A percentile compares a stretch with the other conserved stretches of the same genome.
Evolutionary conservation across 495 filamentous ascomycete genomes (phyloP).

Genomic region (Penicillium canariense): DNA sequence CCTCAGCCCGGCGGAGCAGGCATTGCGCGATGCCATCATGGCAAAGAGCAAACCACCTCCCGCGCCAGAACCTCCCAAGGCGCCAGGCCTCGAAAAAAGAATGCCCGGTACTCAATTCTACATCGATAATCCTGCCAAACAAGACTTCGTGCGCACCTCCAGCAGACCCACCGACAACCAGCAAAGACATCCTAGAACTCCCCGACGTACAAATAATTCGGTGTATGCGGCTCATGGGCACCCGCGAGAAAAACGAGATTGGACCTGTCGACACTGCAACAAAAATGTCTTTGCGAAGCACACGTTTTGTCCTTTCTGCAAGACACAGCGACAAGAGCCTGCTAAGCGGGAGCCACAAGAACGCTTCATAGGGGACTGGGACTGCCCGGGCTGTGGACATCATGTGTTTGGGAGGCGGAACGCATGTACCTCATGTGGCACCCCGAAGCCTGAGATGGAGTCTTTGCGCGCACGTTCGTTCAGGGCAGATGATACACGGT

Average conservation of each 20-base stretch:
- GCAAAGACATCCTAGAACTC: background rate
- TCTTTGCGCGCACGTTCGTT: background rate
- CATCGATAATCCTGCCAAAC: background rate
- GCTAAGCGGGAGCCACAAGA: background rate
- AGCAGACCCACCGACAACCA: background rate
- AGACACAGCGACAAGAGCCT: slow-evolving; percentile 24
- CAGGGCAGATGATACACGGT: slow-evolving; percentile 5
- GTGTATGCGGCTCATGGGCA: background rate
- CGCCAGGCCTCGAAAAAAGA: background rate
- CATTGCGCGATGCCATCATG: slow-evolving; percentile 33
- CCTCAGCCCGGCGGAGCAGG: slow-evolving; percentile 37
- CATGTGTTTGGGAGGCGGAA: background rate
- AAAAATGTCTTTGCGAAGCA: slow-evolving; percentile 24
- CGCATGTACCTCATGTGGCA: slow-evolving; percentile 3
- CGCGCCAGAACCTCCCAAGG: slow-evolving; percentile 1
- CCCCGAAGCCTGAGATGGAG: background rate
- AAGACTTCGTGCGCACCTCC: background rate
- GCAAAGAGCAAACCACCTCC: slow-evolving; percentile 13
- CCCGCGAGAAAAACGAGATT: slow-evolving; percentile 20
- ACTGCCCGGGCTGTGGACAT: slow-evolving; percentile 6
- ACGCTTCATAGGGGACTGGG: slow-evolving; percentile 6
- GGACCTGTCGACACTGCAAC: slow-evolving; percentile 36
- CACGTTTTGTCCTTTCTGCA: slow-evolving; percentile 31
- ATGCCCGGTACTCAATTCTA: background rate
- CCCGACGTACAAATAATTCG: background rate